Conservation (phyloP, 805 yeast genomes). For the Pichia californica region DNA sequence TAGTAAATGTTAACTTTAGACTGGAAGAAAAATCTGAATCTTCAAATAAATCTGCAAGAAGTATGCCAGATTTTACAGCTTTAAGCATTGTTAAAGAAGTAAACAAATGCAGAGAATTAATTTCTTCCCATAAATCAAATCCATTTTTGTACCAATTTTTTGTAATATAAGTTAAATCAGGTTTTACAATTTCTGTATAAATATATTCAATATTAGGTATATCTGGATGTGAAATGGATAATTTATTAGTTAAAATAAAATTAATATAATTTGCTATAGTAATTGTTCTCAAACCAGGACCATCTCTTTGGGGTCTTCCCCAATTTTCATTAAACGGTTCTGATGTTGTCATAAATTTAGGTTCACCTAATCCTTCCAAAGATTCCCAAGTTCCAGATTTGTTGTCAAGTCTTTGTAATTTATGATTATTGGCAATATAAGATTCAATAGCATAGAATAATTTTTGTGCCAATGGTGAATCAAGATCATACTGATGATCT, state of each 20-base stretch:
- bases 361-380: constrained; percentile 74
- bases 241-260: constrained; percentile 31
- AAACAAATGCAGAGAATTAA: constrained; percentile 68
- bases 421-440: constrained; percentile 53
- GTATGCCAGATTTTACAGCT: constrained; percentile 55
- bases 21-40: constrained; percentile 24
- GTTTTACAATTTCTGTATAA: constrained; percentile 49
- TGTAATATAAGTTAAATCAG: constrained; percentile 62
- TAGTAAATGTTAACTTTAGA: constrained; percentile 28
- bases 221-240: constrained; percentile 22
- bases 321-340: constrained; percentile 57
- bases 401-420: constrained; percentile 61
- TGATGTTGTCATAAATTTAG: constrained; percentile 71
- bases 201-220: constrained; percentile 30
- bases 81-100: constrained; percentile 70
- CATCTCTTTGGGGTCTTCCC: constrained; percentile 97
- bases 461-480: constrained; percentile 16
- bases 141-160: constrained; percentile 56
- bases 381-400: constrained; percentile 57
- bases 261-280: constrained; percentile 53
- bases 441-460: constrained; percentile 38
- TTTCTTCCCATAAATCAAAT: constrained; percentile 95
- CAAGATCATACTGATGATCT: constrained; percentile 29
- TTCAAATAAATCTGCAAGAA: constrained; percentile 29
- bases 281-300: constrained; percentile 77